Base-by-base conservation (phyloP, 129 eudicot species). In the Scalesia atractyloides region DNA sequence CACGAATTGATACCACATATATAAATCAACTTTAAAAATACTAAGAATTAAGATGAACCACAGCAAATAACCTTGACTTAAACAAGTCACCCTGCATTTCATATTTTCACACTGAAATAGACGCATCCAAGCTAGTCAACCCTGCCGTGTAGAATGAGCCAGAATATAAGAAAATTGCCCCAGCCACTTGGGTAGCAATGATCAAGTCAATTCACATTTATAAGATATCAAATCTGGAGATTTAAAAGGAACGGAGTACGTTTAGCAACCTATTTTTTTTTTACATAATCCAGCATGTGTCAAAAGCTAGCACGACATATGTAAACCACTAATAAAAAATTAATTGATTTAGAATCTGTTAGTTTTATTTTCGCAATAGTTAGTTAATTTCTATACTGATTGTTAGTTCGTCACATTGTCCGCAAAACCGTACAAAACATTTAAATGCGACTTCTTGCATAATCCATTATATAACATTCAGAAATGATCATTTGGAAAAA, bases 81-180 rank as follows among this genome's bases (percentile, higher is more conserved):
- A 2, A 56, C 15, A 19, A 56, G 15, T 9, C 36, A 56, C n/a
- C n/a, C 6, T 9, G 6, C 36, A 10, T 56, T 56, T 9, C 62
- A 56, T 20, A 8, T 19, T 9, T 56, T 10, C 16, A 5, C 10
- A 7, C 26, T 24, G 5, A 53, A 5, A 53, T 17, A 56, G 14
- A 3, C 62, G 4, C 62, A 56, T 56, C 43, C 43, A 37, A 37
- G 11, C 9, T 19, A 20, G 36, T 56, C 34, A 19, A 22, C 11
- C 36, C n/a, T 13, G 24, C 62, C 62, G 62, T 56, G 62, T 56
- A 56, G 62, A 56, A 56, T 20, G 8, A 56, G 36, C 62, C 34
- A 56, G 1, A 56, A 56, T 56, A 14, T 19, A 56, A 22, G 36
- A 56, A 56, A 56, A 56, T 56, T 56, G 62, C 10, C 36, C 62